Conservation (phyloP, 2,329 filamentous ascomycete species). For the Penicillium sp. region DNA sequence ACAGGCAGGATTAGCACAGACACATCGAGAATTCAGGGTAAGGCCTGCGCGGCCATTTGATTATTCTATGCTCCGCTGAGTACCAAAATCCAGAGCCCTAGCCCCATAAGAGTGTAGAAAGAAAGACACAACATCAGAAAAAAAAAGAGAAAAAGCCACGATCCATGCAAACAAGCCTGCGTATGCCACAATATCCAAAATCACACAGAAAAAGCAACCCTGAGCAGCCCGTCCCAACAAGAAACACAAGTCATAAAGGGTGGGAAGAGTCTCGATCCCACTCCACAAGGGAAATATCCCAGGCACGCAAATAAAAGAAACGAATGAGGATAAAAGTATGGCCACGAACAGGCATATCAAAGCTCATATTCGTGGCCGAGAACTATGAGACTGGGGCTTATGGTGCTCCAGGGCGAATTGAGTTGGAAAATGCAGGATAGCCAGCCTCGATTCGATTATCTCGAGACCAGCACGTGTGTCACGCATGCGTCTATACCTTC, state of each 20-base stretch:
- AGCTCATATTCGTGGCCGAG: not conserved
- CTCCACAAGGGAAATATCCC: not conserved
- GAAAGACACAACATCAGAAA: not conserved
- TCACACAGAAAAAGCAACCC: conserved; percentile 6
- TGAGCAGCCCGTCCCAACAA: not conserved
- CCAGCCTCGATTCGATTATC: not conserved
- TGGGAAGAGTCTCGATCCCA: not conserved
- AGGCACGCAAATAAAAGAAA: not conserved
- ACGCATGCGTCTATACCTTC: not conserved
- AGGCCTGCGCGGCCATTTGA: conserved; percentile 18
- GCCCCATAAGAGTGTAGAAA: conserved; percentile 3
- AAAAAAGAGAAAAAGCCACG: conserved; percentile 13
- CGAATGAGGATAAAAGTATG: no score
- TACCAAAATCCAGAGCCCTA: conserved; percentile 22
- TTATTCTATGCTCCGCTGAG: conserved; percentile 27
- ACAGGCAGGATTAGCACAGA: not conserved
- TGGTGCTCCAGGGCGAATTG: not conserved
- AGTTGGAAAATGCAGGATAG: not conserved
- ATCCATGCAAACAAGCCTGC: conserved; percentile 24
- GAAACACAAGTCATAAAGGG: not conserved
- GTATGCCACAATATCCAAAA: conserved; percentile 19
- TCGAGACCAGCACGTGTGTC: not conserved
- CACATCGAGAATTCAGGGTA: not conserved
- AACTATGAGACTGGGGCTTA: not conserved
- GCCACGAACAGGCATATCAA: not conserved